phyloP scores from a whole-genome alignment of 78 protist species.

The Chrysochromulina parva region DNA sequence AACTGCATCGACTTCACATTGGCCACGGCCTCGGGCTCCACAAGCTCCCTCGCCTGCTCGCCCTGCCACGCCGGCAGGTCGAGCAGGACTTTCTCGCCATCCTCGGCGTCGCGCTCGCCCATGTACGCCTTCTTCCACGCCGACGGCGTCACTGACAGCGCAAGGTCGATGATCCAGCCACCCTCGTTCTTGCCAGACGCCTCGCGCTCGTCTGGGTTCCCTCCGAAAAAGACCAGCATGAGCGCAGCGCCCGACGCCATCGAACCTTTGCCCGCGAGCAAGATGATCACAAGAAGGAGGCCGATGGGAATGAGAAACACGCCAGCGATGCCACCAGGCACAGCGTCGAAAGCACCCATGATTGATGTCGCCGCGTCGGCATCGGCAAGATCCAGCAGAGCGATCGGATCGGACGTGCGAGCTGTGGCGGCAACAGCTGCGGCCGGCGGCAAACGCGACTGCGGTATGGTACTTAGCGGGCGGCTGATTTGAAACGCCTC shows the following conservation, averaged over 20 bases:
- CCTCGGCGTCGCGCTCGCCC: background rate
- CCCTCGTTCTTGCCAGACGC: background rate
- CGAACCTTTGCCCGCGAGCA: background rate
- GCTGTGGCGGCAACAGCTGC: too few species aligned
- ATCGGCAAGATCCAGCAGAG: too few species aligned
- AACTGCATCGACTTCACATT: background rate
- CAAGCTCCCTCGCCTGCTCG: background rate
- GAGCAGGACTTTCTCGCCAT: background rate
- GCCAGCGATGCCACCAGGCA: too few species aligned
- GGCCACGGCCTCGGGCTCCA: conserved; percentile 11
- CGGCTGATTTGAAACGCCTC: too few species aligned
- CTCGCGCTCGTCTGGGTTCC: background rate
- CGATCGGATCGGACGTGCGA: too few species aligned
- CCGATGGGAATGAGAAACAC: too few species aligned
- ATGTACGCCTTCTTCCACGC: conserved; percentile 6
- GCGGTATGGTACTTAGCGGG: too few species aligned
- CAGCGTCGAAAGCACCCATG: too few species aligned
- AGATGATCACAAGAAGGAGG: background rate
- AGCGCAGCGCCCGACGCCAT: background rate
- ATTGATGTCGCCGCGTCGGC: too few species aligned
- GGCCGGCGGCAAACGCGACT: too few species aligned
- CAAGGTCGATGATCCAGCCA: background rate
- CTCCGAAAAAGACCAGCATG: background rate
- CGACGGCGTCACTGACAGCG: background rate
- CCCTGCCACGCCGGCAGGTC: conserved; percentile 15